Evolutionary conservation across 352 stramenopile species (phyloP).

Genomic region (Pythium brachiatum): DNA sequence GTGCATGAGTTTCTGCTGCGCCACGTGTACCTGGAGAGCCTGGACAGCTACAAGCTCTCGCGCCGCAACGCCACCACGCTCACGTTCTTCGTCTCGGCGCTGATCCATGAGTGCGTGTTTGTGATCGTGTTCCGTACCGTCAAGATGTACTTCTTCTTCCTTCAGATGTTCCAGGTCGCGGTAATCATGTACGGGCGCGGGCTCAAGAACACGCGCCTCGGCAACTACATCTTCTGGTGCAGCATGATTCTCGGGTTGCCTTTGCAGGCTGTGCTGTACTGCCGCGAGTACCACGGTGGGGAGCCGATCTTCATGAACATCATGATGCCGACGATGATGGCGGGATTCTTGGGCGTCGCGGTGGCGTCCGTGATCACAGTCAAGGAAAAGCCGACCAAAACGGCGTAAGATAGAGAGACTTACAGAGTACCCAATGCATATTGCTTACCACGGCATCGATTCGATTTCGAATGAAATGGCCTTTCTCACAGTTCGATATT

Average conservation of each 20-base stretch:
- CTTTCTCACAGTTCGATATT: slow-evolving; percentile 10
- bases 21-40: slow-evolving; percentile 80
- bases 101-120: slow-evolving; percentile 95
- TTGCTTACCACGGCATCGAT: neutral
- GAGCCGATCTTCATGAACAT: slow-evolving; percentile 79
- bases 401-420: slow-evolving; percentile 1
- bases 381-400: slow-evolving; percentile 25
- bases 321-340: slow-evolving; percentile 74
- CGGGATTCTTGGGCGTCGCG: slow-evolving; percentile 52
- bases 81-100: slow-evolving; percentile 93
- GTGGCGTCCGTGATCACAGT: slow-evolving; percentile 47
- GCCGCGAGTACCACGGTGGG: slow-evolving; percentile 71
- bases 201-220: slow-evolving; percentile 64
- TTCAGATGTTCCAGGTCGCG: slow-evolving; percentile 95
- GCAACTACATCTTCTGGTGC: slow-evolving; percentile 83
- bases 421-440: neutral
- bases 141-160: slow-evolving; percentile 91
- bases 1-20: slow-evolving; percentile 94
- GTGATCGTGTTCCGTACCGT: slow-evolving; percentile 94
- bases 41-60: slow-evolving; percentile 71
- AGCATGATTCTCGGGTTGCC: slow-evolving; percentile 73
- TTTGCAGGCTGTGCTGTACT: slow-evolving; percentile 79
- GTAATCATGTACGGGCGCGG: slow-evolving; percentile 83
- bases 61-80: slow-evolving; percentile 78
- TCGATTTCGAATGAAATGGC: neutral